Conservation (phyloP, 306 rosid species). For the Cucurbita argyrosperma region DNA sequence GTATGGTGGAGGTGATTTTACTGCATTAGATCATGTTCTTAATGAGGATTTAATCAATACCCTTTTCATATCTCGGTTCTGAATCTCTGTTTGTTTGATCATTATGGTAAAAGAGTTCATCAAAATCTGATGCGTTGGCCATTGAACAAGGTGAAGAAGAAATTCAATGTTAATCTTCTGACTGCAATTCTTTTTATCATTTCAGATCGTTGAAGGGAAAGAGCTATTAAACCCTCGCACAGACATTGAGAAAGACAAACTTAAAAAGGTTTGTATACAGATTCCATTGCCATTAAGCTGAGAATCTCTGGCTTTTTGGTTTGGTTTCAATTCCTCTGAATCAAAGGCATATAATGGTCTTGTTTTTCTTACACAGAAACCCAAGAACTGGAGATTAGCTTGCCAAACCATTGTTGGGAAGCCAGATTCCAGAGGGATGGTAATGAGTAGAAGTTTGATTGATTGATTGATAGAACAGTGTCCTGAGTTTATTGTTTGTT, state of each 20-base stretch:
- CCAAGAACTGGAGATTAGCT: conserved; percentile 91
- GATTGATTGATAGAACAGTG: background rate
- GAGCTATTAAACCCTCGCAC: conserved; percentile 72
- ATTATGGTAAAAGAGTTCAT: background rate
- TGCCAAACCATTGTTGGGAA: conserved; percentile 77
- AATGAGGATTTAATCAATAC: background rate
- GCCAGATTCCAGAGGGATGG: conserved; percentile 68
- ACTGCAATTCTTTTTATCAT: background rate
- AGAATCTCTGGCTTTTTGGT: background rate
- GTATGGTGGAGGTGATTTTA: conserved; percentile 76
- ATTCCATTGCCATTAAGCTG: background rate
- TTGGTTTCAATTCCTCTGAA: background rate
- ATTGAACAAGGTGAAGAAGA: background rate
- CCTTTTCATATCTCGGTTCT: background rate
- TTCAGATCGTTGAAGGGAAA: conserved; percentile 57
- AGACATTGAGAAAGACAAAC: conserved; percentile 60
- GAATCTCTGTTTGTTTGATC: background rate
- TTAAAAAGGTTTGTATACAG: conserved; percentile 36
- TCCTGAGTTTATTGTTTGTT: background rate
- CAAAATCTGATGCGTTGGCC: background rate
- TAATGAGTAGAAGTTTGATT: conserved; percentile 1
- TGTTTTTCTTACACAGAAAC: conserved; percentile 43
- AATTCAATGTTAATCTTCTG: background rate
- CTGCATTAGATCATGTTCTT: background rate
- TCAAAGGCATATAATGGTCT: background rate